Evolutionary conservation across 345 rosid species (phyloP).

Genomic region (rapeseed (Brassica napus)): Da-Ae NC_063437.1:6473001-6473500

Average conservation of each 20-base stretch:
- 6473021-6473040: neutral
- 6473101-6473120: constrained; percentile 25
- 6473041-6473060: neutral
- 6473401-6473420: constrained; percentile 69
- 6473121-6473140: constrained; percentile 28
- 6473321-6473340: constrained; percentile 93
- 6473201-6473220: constrained; percentile 39
- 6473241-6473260: constrained; percentile 76
- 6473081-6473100: constrained; percentile 17
- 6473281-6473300: constrained; percentile 95
- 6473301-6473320: constrained; percentile 88
- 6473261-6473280: constrained; percentile 97
- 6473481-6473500: constrained; percentile 74
- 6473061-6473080: neutral
- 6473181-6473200: neutral
- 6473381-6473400: constrained; percentile 91
- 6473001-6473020: no score
- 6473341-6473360: constrained; percentile 93
- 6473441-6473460: constrained; percentile 85
- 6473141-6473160: constrained; percentile 19
- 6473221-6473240: constrained; percentile 89
- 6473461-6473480: constrained; percentile 82
- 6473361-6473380: constrained; percentile 78
- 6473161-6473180: constrained; percentile 23
- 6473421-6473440: constrained; percentile 85